phyloP scores from a whole-genome alignment of 768 basidiomycete species.

The Lactifluus piperatus region DNA sequence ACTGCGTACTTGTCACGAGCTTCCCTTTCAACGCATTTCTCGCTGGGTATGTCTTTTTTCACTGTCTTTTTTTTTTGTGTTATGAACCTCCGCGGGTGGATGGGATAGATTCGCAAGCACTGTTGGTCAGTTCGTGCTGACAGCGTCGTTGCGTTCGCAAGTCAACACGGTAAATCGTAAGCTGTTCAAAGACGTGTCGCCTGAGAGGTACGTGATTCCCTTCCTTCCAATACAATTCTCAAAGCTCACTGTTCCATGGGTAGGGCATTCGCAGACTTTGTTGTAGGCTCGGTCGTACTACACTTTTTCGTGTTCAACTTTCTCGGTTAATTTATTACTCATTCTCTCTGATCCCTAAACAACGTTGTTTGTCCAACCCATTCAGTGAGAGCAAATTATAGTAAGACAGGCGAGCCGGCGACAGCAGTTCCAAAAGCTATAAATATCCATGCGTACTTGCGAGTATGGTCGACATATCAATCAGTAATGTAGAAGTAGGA shows the following conservation, averaged over 20 bases:
- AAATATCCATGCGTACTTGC: background rate
- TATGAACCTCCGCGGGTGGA: background rate
- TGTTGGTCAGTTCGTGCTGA: constrained; percentile 94
- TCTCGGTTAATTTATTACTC: constrained; percentile 53
- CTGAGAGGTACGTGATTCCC: constrained; percentile 87
- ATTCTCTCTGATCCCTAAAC: no score
- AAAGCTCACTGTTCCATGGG: background rate
- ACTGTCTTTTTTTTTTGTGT: background rate
- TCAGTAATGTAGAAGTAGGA: background rate
- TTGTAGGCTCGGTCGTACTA: constrained; percentile 86
- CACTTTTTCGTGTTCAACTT: constrained; percentile 99
- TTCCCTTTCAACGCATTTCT: constrained; percentile 98
- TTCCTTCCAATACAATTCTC: background rate
- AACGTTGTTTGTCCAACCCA: background rate
- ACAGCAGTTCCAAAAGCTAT: background rate
- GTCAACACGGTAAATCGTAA: constrained; percentile 77
- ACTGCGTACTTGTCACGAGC: constrained; percentile 85
- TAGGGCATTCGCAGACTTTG: constrained; percentile 97
- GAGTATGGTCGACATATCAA: background rate
- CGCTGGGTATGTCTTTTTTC: constrained; percentile 62
- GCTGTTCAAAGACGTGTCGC: constrained; percentile 86
- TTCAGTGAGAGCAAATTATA: background rate
- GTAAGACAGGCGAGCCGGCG: background rate
- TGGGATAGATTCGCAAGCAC: constrained; percentile 73
- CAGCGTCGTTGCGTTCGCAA: constrained; percentile 86